A percentile compares a stretch with the other conserved stretches of the same genome.
Conservation (phyloP, 176 grass and related monocot species). For the Rhipidocladum racemiflorum region DNA sequence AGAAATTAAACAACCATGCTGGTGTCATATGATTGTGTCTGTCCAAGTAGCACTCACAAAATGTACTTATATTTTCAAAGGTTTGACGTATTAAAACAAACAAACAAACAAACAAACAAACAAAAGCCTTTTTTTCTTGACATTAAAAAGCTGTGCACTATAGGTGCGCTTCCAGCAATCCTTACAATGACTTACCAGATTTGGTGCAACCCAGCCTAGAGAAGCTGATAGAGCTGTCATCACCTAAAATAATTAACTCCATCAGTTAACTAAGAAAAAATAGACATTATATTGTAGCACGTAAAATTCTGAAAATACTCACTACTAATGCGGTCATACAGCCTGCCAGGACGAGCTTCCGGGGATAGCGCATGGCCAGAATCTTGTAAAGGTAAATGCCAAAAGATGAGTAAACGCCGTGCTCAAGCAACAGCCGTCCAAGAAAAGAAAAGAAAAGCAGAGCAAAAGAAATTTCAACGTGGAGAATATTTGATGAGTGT, state of each 20-base stretch:
- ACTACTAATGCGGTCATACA: slow-evolving; percentile 71
- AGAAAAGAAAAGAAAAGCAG: not conserved
- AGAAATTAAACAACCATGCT: not conserved
- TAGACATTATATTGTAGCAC: not conserved
- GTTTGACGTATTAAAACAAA: not conserved
- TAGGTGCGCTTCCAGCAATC: not conserved
- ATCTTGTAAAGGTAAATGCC: slow-evolving; percentile 61
- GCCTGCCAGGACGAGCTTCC: slow-evolving; percentile 79
- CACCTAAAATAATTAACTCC: slow-evolving; percentile 55
- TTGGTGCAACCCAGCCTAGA: slow-evolving; percentile 90
- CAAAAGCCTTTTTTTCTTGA: not conserved
- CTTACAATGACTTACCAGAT: slow-evolving; percentile 64
- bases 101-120: not conserved
- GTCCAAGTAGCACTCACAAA: not conserved
- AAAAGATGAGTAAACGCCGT: slow-evolving; percentile 10
- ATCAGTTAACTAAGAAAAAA: not conserved
- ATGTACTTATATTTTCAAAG: not conserved
- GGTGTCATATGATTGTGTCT: not conserved
- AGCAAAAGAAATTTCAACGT: not conserved
- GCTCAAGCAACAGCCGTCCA: slow-evolving; percentile 14
- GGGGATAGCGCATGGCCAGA: slow-evolving; percentile 89
- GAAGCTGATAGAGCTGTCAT: slow-evolving; percentile 86
- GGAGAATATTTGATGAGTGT: slow-evolving; percentile 10
- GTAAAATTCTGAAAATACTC: slow-evolving; percentile 35
- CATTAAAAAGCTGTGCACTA: not conserved